These are phyloP conservation scores for Aspergillus tanneri DNA, from an alignment of 2,329 filamentous ascomycete species.

Conservation along the genomic window DNA sequence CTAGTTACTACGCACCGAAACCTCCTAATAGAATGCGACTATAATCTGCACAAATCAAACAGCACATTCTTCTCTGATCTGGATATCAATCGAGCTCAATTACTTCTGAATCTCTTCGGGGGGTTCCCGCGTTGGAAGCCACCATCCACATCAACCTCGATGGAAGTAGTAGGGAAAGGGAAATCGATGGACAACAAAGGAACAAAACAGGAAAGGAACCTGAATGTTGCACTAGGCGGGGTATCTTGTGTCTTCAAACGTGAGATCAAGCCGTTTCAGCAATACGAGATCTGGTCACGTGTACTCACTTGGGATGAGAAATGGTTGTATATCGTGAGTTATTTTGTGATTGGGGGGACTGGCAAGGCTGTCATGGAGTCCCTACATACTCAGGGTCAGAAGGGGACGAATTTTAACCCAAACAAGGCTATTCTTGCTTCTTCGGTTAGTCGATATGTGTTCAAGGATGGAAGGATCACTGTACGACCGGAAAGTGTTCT, in stretches of 20 bases:
- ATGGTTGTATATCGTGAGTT: constrained; percentile 70
- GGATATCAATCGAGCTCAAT: constrained; percentile 17
- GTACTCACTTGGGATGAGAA: constrained; percentile 71
- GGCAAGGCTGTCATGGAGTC: background rate
- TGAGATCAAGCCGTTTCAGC: constrained; percentile 64
- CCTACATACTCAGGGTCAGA: background rate
- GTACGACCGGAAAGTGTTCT: background rate
- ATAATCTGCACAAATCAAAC: constrained; percentile 23
- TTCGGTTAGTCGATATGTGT: background rate
- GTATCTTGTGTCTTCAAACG: constrained; percentile 66
- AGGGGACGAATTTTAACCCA: background rate
- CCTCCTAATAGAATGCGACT: constrained; percentile 25
- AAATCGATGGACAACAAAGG: background rate
- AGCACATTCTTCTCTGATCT: constrained; percentile 21
- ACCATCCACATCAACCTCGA: constrained; percentile 3
- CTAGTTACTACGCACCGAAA: too few species aligned
- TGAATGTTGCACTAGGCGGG: constrained; percentile 64
- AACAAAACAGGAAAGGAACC: constrained; percentile 21
- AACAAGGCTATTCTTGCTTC: background rate
- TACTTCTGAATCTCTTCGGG: constrained; percentile 8
- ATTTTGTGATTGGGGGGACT: constrained; percentile 58
- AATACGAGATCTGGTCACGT: constrained; percentile 68
- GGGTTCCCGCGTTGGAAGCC: constrained; percentile 1
- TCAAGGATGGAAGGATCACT: background rate
- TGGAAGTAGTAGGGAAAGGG: too few species aligned